phyloP scores from a whole-genome alignment of 1,284 basidiomycete species.

The Spongiforma sp. region DNA sequence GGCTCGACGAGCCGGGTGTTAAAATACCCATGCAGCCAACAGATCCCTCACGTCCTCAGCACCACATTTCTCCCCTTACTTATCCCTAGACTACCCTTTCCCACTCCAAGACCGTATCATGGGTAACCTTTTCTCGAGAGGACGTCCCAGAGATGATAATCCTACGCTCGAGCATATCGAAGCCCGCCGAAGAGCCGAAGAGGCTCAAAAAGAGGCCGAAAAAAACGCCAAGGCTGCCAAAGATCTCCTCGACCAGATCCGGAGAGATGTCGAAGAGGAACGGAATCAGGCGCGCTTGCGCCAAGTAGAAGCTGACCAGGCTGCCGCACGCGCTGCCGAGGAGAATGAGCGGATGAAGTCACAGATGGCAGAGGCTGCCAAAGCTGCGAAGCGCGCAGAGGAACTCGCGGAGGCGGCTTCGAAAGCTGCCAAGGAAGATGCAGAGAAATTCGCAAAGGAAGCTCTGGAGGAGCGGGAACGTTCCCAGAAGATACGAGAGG shows the following conservation, averaged over 20 bases:
- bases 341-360: slow-evolving; percentile 14
- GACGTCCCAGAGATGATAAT: slow-evolving; percentile 14
- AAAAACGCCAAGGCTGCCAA: slow-evolving; percentile 9
- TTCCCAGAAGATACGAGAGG: slow-evolving; percentile 16
- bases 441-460: slow-evolving; percentile 7
- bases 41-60: not conserved
- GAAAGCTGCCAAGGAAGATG: slow-evolving; percentile 19
- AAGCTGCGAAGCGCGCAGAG: slow-evolving; percentile 1
- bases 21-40: too few species aligned
- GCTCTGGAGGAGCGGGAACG: slow-evolving; percentile 20
- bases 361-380: slow-evolving; percentile 10
- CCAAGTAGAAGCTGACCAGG: slow-evolving; percentile 21
- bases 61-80: not conserved
- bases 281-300: slow-evolving; percentile 4
- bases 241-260: not conserved
- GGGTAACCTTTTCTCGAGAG: slow-evolving; percentile 11
- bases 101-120: slow-evolving; percentile 4
- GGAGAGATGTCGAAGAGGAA: not conserved
- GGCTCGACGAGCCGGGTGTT: too few species aligned
- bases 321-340: slow-evolving; percentile 4
- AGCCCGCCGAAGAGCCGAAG: slow-evolving; percentile 19
- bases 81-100: not conserved
- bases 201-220: slow-evolving; percentile 10
- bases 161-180: slow-evolving; percentile 22
- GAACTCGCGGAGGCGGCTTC: slow-evolving; percentile 12